phyloP scores from a whole-genome alignment of 495 filamentous ascomycete genomes.

The Podospora bellae-mahoneyi region DNA sequence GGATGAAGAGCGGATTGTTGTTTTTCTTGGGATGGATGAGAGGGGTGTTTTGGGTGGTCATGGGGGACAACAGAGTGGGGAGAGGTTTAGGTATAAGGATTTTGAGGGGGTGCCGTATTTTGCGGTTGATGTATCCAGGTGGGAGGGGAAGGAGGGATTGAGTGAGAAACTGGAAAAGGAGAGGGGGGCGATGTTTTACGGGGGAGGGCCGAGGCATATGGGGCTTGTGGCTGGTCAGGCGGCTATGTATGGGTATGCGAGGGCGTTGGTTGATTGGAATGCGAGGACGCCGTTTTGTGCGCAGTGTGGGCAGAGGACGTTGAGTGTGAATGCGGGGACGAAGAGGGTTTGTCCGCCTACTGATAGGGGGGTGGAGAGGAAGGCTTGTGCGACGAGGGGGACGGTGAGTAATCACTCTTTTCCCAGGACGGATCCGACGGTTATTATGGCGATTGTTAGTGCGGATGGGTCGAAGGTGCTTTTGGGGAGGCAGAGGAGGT shows the following conservation, averaged over 20 bases:
- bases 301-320: conserved; percentile 76
- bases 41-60: conserved; percentile 33
- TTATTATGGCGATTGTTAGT: conserved; percentile 89
- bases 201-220: conserved; percentile 34
- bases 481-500: conserved; percentile 80
- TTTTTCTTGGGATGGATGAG: conserved; percentile 89
- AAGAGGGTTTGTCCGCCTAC: conserved; percentile 86
- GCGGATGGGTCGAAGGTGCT: conserved; percentile 69
- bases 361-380: conserved; percentile 57
- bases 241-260: conserved; percentile 86
- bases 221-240: conserved; percentile 52
- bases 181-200: conserved; percentile 29
- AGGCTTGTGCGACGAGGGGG: conserved; percentile 70
- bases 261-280: conserved; percentile 93
- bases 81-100: conserved; percentile 38
- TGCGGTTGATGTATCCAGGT: conserved; percentile 82
- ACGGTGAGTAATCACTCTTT: conserved; percentile 81
- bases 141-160: conserved; percentile 51
- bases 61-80: neutral
- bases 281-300: conserved; percentile 87
- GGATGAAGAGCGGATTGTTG: conserved; percentile 58
- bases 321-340: conserved; percentile 83
- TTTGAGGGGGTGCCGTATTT: conserved; percentile 82
- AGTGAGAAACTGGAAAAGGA: conserved; percentile 30
- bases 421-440: conserved; percentile 90